Conservation (phyloP, 2,329 filamentous ascomycete species). For the Ophiobolus disseminans region DNA sequence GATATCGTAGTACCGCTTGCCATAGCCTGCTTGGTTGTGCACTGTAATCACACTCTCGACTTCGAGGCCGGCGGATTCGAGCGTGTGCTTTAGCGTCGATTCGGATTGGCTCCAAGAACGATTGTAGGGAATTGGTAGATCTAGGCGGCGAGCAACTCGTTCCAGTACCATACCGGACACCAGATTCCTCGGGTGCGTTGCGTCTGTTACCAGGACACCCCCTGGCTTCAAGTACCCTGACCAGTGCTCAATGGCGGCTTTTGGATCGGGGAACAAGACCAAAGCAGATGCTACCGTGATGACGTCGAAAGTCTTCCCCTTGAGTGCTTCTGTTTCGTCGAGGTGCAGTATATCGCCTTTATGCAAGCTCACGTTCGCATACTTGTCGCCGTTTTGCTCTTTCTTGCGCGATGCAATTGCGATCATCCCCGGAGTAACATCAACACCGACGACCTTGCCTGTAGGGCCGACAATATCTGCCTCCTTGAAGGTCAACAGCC, state of each 20-base stretch:
- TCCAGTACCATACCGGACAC: conserved; percentile 50
- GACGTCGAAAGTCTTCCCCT: conserved; percentile 38
- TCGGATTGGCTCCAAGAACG: conserved; percentile 46
- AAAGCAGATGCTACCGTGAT: conserved; percentile 52
- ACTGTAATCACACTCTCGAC: conserved; percentile 39
- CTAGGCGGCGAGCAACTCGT: conserved; percentile 41
- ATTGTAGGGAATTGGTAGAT: conserved; percentile 45
- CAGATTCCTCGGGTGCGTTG: conserved; percentile 48
- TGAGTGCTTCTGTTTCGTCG: conserved; percentile 30
- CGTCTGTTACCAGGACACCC: conserved; percentile 49
- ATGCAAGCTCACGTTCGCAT: conserved; percentile 43
- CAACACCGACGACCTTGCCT: conserved; percentile 51
- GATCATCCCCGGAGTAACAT: conserved; percentile 53
- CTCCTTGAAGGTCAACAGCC: conserved; percentile 51
- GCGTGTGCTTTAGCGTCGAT: conserved; percentile 36
- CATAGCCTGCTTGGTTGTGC: conserved; percentile 45
- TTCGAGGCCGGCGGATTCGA: conserved; percentile 48
- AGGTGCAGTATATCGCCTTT: conserved; percentile 50
- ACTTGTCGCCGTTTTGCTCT: conserved; percentile 30
- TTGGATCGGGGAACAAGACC: conserved; percentile 50
- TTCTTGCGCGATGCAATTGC: conserved; percentile 44
- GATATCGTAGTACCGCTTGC: conserved; percentile 34
- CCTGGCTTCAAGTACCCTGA: conserved; percentile 49
- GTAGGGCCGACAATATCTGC: conserved; percentile 47
- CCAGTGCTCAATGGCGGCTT: conserved; percentile 49